A percentile compares a stretch with the other conserved stretches of the same genome.
Conservation (phyloP, 1,284 basidiomycete genomes). For the Amylostereum areolatum region DNA sequence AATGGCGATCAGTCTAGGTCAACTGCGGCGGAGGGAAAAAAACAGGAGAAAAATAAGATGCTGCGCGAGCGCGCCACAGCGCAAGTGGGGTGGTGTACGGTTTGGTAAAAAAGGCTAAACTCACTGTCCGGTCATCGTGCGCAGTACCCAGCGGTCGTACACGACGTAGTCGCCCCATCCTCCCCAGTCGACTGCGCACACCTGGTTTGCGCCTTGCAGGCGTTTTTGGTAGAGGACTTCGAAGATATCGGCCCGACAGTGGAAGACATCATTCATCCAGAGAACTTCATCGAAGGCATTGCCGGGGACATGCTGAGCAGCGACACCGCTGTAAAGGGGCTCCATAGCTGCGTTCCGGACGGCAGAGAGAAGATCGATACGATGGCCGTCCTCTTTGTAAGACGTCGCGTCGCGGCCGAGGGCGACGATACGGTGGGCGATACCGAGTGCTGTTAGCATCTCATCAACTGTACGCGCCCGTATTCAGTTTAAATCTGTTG, state of each 20-base stretch:
- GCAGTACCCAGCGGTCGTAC: not conserved
- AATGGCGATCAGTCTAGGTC: not conserved
- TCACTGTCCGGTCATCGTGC: not conserved
- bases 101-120: no score
- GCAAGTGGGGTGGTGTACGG: no score
- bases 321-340: not conserved
- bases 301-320: not conserved
- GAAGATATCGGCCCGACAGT: not conserved
- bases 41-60: not conserved
- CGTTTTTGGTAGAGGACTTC: not conserved
- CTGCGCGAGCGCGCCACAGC: no score
- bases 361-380: not conserved
- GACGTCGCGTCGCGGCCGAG: not conserved
- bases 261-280: conserved; percentile 1
- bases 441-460: not conserved
- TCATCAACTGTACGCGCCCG: not conserved
- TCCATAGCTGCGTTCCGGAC: not conserved
- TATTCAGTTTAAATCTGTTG: not conserved
- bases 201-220: not conserved
- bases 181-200: not conserved
- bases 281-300: not conserved
- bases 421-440: not conserved
- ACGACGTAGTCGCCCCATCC: not conserved
- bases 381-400: not conserved
- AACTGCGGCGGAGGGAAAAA: not conserved